phyloP scores from a whole-genome alignment of 2,329 filamentous ascomycete species.

The Penicillium palitans region DNA sequence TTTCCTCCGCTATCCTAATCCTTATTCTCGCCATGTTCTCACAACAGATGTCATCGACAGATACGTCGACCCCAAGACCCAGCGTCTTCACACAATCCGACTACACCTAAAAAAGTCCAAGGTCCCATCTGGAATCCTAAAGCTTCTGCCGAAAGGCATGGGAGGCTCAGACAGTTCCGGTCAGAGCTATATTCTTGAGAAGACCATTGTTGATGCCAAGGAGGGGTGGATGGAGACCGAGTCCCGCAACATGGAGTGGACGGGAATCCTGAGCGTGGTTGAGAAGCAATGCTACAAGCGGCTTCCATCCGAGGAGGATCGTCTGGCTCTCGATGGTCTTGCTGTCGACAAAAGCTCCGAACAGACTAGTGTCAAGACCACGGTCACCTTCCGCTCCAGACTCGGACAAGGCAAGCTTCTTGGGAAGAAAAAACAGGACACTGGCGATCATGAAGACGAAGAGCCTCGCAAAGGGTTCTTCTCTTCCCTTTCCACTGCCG shows the following conservation, averaged over 20 bases:
- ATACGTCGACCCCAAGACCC: conserved; percentile 59
- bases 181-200: conserved; percentile 65
- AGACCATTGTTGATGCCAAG: conserved; percentile 60
- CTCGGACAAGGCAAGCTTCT: conserved; percentile 59
- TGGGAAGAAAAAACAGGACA: conserved; percentile 41
- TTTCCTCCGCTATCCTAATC: conserved; percentile 68
- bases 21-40: conserved; percentile 64
- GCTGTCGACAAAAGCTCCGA: conserved; percentile 43
- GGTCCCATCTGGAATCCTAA: conserved; percentile 60
- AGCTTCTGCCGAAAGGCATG: conserved; percentile 60
- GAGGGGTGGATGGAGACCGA: conserved; percentile 68
- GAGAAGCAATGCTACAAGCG: conserved; percentile 61
- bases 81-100: conserved; percentile 61
- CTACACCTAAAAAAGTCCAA: conserved; percentile 65
- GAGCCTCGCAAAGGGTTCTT: conserved; percentile 58
- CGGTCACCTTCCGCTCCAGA: conserved; percentile 61
- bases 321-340: conserved; percentile 29
- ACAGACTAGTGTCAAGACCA: conserved; percentile 59
- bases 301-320: conserved; percentile 33
- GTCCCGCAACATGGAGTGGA: conserved; percentile 65
- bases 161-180: conserved; percentile 59
- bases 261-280: conserved; percentile 63
- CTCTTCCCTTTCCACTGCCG: conserved; percentile 58
- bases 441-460: conserved; percentile 51
- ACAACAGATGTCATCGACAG: conserved; percentile 67